Base-by-base conservation (phyloP, 805 yeast genomes). In the Metschnikowia continentalis region DNA sequence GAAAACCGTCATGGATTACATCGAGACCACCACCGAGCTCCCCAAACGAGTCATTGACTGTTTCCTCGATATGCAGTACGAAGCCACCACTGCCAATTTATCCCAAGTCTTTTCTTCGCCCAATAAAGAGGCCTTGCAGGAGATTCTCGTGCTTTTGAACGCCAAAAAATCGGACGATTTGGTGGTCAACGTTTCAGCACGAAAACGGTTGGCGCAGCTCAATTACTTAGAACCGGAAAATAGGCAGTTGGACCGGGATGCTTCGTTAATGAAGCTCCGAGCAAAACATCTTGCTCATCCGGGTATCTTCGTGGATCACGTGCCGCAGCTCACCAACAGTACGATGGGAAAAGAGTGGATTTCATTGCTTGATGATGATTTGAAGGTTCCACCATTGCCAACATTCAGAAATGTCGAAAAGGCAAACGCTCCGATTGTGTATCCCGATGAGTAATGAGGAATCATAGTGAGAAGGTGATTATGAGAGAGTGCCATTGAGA, bases 381-480 rank as follows among this genome's bases (percentile, higher is more conserved):
- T 64, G 14, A 52, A 47, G 17, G 57, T 62, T 1, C 73, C 73
- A 0, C 56, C 63, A 2, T 59, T 82, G 20, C 92, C 91, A 1
- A 69, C 75, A 4, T 84, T 84, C 63, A 79, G 76, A 54, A 82
- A 83, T 60, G 81, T 84, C 7, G 91, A 86, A 56, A 82, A 80
- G 61, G 86, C 88, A 5, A 70, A 71, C 48, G 68, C 71, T 19
- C 69, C 78, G 11, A 69, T 79, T 1, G 72, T 70, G 35, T 79
- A 77, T 54, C 56, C 56, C 13, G 56, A 69, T 70, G 45, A 54
- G 17, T 53, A 48, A 36, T 13, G 11, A 13, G 19, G 13, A 26
- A 26, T 26, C 11, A 26, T 3, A 26, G 26, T 8, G 30, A 26
- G 11, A 26, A 26, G 4, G 30, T 23, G 11, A 26, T 26, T 26